phyloP scores from a whole-genome alignment of 169 alveolate genomes.

The Eimeria sp. region DNA sequence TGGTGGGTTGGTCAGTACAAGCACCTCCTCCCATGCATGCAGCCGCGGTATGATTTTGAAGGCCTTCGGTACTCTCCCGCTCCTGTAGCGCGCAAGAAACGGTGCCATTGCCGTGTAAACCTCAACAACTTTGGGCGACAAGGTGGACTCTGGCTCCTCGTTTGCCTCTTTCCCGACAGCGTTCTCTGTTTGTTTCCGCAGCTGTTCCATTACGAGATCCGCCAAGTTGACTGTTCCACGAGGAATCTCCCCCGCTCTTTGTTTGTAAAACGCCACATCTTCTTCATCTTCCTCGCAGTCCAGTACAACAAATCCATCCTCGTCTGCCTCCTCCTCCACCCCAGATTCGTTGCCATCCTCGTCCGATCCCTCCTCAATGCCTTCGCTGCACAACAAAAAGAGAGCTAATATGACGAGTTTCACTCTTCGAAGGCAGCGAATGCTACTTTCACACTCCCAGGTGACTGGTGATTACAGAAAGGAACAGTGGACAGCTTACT shows the following conservation, averaged over 20 bases:
- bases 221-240: slow-evolving; percentile 11
- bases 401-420: not conserved
- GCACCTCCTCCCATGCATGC: slow-evolving; percentile 96
- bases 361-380: not conserved
- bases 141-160: slow-evolving; percentile 18
- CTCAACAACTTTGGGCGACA: slow-evolving; percentile 83
- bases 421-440: not conserved
- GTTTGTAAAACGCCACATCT: slow-evolving; percentile 25
- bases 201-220: slow-evolving; percentile 57
- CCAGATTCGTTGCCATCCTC: not conserved
- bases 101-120: slow-evolving; percentile 89
- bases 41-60: slow-evolving; percentile 95
- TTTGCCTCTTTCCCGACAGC: not conserved
- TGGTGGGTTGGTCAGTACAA: slow-evolving; percentile 94
- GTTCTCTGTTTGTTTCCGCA: slow-evolving; percentile 9
- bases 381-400: slow-evolving; percentile 15
- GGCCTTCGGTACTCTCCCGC: slow-evolving; percentile 97
- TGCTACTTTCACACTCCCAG: not conserved
- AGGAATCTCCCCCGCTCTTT: not conserved
- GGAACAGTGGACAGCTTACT: not conserved
- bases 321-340: slow-evolving; percentile 55
- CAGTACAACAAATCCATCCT: slow-evolving; percentile 57
- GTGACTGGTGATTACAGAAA: not conserved
- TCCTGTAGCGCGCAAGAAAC: slow-evolving; percentile 87
- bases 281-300: slow-evolving; percentile 66